phyloP scores from a whole-genome alignment of 2,329 filamentous ascomycete species.

The Cladosporium sp. region DNA sequence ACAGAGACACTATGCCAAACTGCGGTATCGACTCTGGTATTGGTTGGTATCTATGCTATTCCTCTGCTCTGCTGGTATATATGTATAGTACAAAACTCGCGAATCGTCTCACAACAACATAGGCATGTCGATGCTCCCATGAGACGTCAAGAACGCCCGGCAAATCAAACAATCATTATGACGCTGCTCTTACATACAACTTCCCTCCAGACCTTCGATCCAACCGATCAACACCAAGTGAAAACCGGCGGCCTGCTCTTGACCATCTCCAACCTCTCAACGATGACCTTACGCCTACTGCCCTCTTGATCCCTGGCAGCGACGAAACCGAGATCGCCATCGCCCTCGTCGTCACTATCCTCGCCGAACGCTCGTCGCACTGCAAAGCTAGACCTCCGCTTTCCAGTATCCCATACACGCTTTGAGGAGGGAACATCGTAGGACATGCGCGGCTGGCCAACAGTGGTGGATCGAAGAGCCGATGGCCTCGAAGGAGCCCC shows the following conservation, averaged over 20 bases:
- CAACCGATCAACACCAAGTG: slow-evolving; percentile 72
- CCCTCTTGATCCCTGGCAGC: slow-evolving; percentile 93
- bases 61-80: too few relatives aligned
- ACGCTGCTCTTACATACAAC: too few relatives aligned
- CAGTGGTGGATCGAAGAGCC: slow-evolving; percentile 2
- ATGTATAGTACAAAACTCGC: too few relatives aligned
- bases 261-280: slow-evolving; percentile 91
- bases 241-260: slow-evolving; percentile 96
- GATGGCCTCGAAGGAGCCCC: background rate
- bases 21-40: too few relatives aligned
- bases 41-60: too few relatives aligned
- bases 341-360: slow-evolving; percentile 70
- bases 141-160: too few relatives aligned
- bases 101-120: too few relatives aligned
- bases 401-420: background rate
- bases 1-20: too few relatives aligned
- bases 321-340: slow-evolving; percentile 91
- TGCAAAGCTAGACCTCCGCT: slow-evolving; percentile 7
- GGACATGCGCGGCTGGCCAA: slow-evolving; percentile 5
- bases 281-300: slow-evolving; percentile 88
- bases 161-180: too few relatives aligned
- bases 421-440: slow-evolving; percentile 2
- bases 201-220: too few relatives aligned
- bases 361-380: slow-evolving; percentile 17
- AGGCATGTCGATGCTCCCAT: too few relatives aligned